Conservation (phyloP, 164 flowering plant species). For the Kingdonia uniflora region DNA sequence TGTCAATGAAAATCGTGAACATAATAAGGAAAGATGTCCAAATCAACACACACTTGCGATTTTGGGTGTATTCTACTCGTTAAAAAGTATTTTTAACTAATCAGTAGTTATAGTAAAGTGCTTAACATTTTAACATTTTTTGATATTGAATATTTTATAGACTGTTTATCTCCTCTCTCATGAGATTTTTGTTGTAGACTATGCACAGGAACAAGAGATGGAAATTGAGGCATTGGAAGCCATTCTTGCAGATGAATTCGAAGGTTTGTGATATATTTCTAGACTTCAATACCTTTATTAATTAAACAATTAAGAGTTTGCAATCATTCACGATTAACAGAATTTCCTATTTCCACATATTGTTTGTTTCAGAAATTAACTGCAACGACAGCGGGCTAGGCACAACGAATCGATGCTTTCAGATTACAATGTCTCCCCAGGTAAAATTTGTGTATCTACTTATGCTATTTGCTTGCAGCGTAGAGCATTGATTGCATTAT, state of each 20-base stretch:
- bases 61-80: too few species aligned
- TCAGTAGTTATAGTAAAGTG: too few species aligned
- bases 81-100: too few species aligned
- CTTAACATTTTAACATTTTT: too few species aligned
- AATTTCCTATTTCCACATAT: background rate
- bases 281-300: too few species aligned
- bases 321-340: background rate
- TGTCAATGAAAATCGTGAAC: too few species aligned
- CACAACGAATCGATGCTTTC: conserved; percentile 72
- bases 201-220: conserved; percentile 90
- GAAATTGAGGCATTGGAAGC: conserved; percentile 96
- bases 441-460: conserved; percentile 17
- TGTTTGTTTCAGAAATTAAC: conserved; percentile 57
- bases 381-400: conserved; percentile 69
- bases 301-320: too few species aligned
- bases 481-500: background rate
- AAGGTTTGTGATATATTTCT: conserved; percentile 35
- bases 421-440: conserved; percentile 63
- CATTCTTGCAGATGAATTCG: conserved; percentile 87
- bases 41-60: too few species aligned
- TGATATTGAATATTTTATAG: too few species aligned
- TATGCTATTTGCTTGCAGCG: background rate
- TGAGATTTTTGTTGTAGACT: conserved; percentile 30
- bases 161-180: background rate
- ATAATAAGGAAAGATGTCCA: too few species aligned